Base-by-base conservation (phyloP, 352 stramenopile species). In the Phytophthora rubi region DNA sequence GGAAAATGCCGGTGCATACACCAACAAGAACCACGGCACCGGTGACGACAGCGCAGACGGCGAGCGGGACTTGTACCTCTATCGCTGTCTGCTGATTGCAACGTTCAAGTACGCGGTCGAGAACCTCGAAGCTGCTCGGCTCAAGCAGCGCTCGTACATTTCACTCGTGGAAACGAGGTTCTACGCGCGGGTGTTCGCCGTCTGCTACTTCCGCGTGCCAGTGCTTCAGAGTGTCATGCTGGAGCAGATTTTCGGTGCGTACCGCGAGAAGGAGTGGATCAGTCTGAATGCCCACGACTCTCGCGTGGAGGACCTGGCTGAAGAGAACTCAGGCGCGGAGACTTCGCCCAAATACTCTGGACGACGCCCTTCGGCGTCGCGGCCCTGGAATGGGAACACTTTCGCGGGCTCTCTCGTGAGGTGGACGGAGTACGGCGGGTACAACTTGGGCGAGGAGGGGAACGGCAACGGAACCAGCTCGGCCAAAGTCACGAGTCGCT, bases 91-190 rank as follows among this genome's bases (percentile, higher is more conserved):
- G 15, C 70, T 93, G 3, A 82, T 91, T n/a, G 83, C 83, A n/a
- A 93, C 83, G 1, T 93, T 90, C 70, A 89, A 91, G 72, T 82
- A 89, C 53, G 85, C 87, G 3, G 70, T 81, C 10, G 83, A 91
- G 58, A 91, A 77, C 57, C 73, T 93, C 18, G 83, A 93, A 18
- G 70, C 61, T 5, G 81, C 76, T 0, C 74, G 79, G 8, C 52
- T 65, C 4, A 84, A 80, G 42, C 71, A 71, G 21, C 80, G 83
- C 0, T 16, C 79, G n/a, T 89, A 83, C 57, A 83, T 92, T 39
- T 82, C 83, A 7, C 73, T 88, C 18, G 59, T 77, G 4, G 83
- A 93, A 68, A 79, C 75, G 12, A 71, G 83, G 48, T 93, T 91
- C 62, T 90, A 82, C 61, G 83, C 81, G n/a, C 85, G 85, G 8